These are phyloP conservation scores for Fusarium camptoceras DNA, from an alignment of 2,329 filamentous ascomycete genomes.

Conservation along the genomic window DNA sequence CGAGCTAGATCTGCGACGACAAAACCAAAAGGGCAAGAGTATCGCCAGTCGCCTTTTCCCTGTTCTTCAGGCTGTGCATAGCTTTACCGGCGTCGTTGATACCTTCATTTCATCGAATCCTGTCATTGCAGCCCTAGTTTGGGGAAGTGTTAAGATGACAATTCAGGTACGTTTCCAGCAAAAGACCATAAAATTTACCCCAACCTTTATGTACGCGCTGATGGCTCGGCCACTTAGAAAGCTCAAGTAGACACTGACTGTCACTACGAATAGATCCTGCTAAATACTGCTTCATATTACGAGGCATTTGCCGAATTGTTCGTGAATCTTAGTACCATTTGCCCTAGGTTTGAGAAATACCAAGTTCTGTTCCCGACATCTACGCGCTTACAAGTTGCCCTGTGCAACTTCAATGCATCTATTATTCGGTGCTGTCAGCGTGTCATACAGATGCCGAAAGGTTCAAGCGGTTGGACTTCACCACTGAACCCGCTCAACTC, in stretches of 20 bases:
- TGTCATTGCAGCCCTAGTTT: constrained; percentile 55
- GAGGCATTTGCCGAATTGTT: constrained; percentile 54
- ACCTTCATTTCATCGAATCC: constrained; percentile 54
- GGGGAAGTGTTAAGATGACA: constrained; percentile 57
- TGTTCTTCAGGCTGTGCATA: constrained; percentile 52
- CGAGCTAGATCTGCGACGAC: constrained; percentile 44
- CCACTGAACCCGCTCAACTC: not conserved
- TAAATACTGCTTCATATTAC: constrained; percentile 55
- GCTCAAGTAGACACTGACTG: no score
- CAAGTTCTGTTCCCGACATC: constrained; percentile 52
- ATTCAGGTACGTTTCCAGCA: fast-evolving
- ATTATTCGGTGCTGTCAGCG: constrained; percentile 53
- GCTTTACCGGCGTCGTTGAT: constrained; percentile 53
- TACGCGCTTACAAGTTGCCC: constrained; percentile 47
- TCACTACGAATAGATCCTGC: constrained; percentile 41
- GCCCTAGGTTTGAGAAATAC: constrained; percentile 54
- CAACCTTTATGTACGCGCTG: no score
- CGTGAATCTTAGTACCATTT: constrained; percentile 50
- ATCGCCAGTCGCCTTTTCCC: constrained; percentile 48
- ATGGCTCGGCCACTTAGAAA: no score
- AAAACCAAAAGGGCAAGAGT: constrained; percentile 38
- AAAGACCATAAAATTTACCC: not conserved
- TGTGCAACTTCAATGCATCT: constrained; percentile 52
- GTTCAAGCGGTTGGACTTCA: constrained; percentile 24
- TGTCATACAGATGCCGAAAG: not conserved